Evolutionary conservation across 2,329 filamentous ascomycete species (phyloP).

Genomic region (Clathrospora elynae): DNA sequence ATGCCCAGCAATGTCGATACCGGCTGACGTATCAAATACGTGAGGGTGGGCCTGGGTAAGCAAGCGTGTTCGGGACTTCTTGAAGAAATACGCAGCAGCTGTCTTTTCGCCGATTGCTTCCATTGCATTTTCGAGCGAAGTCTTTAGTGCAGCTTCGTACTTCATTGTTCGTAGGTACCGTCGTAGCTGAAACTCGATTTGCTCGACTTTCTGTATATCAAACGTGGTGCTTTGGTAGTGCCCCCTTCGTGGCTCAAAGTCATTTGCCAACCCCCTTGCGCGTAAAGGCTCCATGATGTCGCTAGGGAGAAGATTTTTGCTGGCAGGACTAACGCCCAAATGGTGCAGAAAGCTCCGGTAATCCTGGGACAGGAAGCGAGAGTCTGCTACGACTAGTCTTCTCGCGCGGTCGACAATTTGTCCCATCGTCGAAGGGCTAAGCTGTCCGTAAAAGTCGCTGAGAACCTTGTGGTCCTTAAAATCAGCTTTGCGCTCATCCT

Average conservation of each 20-base stretch:
- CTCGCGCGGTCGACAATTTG: conserved; percentile 24
- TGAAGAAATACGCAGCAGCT: conserved; percentile 10
- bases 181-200: conserved; percentile 23
- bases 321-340: conserved; percentile 23
- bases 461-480: conserved; percentile 10
- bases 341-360: conserved; percentile 16
- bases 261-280: conserved; percentile 22
- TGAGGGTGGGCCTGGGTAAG: conserved; percentile 21
- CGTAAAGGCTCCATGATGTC: conserved; percentile 34
- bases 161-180: conserved; percentile 17
- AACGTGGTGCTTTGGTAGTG: neutral
- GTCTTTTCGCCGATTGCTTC: conserved; percentile 10
- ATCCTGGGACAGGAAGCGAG: conserved; percentile 13
- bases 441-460: conserved; percentile 30
- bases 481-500: neutral
- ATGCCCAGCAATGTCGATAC: conserved; percentile 33
- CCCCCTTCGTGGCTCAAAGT: conserved; percentile 14
- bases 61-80: conserved; percentile 20
- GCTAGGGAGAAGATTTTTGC: conserved; percentile 28
- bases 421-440: conserved; percentile 20
- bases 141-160: conserved; percentile 9
- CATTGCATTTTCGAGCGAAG: conserved; percentile 9
- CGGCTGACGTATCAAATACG: conserved; percentile 15
- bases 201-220: conserved; percentile 22
- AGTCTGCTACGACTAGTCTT: conserved; percentile 23